These are phyloP conservation scores for Rosa persica DNA, from an alignment of 306 rosid genomes.

Conservation along the genomic window DNA sequence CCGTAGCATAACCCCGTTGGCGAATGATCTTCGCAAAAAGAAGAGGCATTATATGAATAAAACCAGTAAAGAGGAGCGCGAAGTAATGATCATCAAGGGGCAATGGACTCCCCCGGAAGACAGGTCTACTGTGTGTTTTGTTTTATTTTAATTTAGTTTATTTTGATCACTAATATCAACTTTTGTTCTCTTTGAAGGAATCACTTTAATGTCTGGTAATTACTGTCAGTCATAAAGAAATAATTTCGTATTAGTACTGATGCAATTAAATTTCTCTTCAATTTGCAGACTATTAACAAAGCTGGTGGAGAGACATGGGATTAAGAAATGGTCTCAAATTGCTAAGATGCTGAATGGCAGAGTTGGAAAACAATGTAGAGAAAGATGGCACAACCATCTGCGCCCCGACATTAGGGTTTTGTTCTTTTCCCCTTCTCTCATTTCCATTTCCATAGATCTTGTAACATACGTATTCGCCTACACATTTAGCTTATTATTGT, in stretches of 20 bases:
- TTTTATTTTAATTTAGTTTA: background rate
- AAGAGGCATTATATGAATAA: conserved; percentile 15
- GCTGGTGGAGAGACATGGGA: conserved; percentile 49
- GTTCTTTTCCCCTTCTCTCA: conserved; percentile 2
- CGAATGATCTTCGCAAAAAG: background rate
- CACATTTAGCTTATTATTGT: background rate
- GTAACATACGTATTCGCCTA: background rate
- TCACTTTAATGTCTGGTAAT: background rate
- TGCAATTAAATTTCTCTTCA: background rate
- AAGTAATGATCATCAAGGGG: conserved; percentile 43
- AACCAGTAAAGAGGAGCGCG: conserved; percentile 8
- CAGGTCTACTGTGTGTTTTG: conserved; percentile 32
- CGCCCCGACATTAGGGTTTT: conserved; percentile 68
- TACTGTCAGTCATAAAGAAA: background rate
- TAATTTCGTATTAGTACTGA: background rate
- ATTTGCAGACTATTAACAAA: conserved; percentile 43
- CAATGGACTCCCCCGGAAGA: conserved; percentile 73
- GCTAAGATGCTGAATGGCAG: conserved; percentile 47
- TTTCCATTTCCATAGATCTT: conserved; percentile 5
- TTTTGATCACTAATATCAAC: background rate
- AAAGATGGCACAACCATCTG: conserved; percentile 84
- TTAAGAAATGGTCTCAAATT: conserved; percentile 62
- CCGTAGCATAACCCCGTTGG: background rate
- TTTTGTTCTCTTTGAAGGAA: background rate
- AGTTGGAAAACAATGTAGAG: conserved; percentile 73